Base-by-base conservation (phyloP, 345 rosid genomes). In the Corchorus capsularis region DNA sequence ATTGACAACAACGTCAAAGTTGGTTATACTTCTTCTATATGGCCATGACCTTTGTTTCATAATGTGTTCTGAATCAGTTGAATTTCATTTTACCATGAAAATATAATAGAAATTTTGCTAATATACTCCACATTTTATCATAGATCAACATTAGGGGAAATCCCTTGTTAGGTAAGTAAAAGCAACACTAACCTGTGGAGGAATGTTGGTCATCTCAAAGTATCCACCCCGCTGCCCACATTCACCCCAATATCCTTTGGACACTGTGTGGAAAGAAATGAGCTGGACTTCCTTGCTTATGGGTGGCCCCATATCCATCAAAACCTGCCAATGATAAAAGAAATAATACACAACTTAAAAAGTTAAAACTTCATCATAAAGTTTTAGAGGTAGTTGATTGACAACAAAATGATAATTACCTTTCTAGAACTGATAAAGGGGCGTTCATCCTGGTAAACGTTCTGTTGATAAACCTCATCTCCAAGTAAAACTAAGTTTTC, bases 171-270 rank as follows among this genome's bases (percentile, higher is more conserved):
- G 69, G 67, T 32, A 1, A 60, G 22, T 1, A 52, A 59, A 19
- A 63, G 52, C 34, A 17, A 73, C 27, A 75, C 84, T 78, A 82
- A 96, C 99, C 97, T 80, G 68, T 49, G 97, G 90, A 81, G 99
- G 98, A 59, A 96, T 85, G 86, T 96, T 96, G 22, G 98, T 93
- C 98, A 93, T 93, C 89, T 96, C 98, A 82, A 96, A 93, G 89
- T 96, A 96, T 83, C 99, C 99, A 85, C 99, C 99, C 20, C 99
- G 87, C 85, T 93, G 99, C 79, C 98, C 99, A 59, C 99, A 96
- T 87, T 96, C 99, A 1, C 99, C 98, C 97, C 97, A 96, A 85
- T 92, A 96, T 79, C 99, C 99, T 91, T 96, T 96, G 55, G 99
- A 96, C 55, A 96, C 97, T 0, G 97, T 87, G 85, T 96, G 99